A percentile compares a stretch with the other conserved stretches of the same genome.
Evolutionary conservation across 805 yeast species (phyloP).

Genomic region (Candida succiphila): DNA sequence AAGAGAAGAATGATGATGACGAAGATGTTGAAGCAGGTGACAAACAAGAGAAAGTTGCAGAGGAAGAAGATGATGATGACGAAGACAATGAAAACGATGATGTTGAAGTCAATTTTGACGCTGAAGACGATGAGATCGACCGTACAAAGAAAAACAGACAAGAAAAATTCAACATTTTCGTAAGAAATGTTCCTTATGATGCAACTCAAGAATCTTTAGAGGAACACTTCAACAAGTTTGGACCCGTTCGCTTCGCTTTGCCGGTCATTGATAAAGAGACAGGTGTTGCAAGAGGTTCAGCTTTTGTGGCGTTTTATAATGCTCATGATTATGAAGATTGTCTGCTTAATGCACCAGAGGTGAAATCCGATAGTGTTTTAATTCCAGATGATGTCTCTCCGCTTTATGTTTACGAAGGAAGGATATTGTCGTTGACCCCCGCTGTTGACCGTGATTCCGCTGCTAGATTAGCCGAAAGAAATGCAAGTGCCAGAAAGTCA

Average conservation of each 20-base stretch:
- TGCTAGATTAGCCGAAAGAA: constrained; percentile 56
- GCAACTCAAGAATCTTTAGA: constrained; percentile 72
- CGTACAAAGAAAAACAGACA: constrained; percentile 44
- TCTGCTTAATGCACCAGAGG: constrained; percentile 68
- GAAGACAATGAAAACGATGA: constrained; percentile 14
- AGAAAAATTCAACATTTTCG: constrained; percentile 68
- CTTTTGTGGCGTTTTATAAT: constrained; percentile 77
- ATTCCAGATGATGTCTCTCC: constrained; percentile 91
- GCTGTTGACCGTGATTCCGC: constrained; percentile 88
- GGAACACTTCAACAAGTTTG: constrained; percentile 76
- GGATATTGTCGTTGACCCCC: constrained; percentile 73
- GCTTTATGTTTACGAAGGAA: constrained; percentile 83
- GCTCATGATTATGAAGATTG: constrained; percentile 60
- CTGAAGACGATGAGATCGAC: constrained; percentile 22
- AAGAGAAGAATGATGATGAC: constrained; percentile 22
- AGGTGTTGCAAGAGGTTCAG: constrained; percentile 87
- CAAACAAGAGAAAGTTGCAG: constrained; percentile 18
- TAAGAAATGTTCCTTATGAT: constrained; percentile 91
- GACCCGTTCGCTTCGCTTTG: constrained; percentile 83
- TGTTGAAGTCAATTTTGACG: constrained; percentile 22
- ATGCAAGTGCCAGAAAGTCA: constrained; percentile 64
- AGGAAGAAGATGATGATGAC: constrained; percentile 18
- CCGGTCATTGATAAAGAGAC: constrained; percentile 85
- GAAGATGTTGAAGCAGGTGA: constrained; percentile 19
- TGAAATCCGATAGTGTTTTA: constrained; percentile 48